These are phyloP conservation scores for Hygrophorus russula DNA, from an alignment of 768 basidiomycete species.

Conservation along the genomic window DNA sequence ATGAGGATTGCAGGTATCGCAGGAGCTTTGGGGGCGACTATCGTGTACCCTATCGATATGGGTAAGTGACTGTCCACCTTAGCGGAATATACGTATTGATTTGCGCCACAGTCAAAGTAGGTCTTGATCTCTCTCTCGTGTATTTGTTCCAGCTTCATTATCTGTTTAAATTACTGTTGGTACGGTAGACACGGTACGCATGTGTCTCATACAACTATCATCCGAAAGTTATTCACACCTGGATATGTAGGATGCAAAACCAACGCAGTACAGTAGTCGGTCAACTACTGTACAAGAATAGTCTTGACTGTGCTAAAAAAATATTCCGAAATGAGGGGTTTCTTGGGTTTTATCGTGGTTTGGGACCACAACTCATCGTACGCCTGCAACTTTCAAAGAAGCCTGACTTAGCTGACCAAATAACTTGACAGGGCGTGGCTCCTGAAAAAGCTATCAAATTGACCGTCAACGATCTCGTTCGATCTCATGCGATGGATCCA, in stretches of 20 bases:
- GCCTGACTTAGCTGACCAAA: neutral
- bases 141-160: neutral
- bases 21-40: conserved; percentile 92
- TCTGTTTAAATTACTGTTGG: conserved; percentile 1
- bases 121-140: conserved; percentile 11
- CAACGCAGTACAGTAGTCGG: conserved; percentile 95
- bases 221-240: neutral
- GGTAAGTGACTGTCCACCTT: conserved; percentile 31
- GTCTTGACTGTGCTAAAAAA: conserved; percentile 85
- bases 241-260: conserved; percentile 75
- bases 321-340: conserved; percentile 93
- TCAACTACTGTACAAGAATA: conserved; percentile 94
- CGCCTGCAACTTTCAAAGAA: conserved; percentile 9
- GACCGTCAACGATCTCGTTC: conserved; percentile 89
- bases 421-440: conserved; percentile 63
- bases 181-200: conserved; percentile 45
- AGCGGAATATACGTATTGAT: neutral
- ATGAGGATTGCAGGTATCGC: conserved; percentile 53
- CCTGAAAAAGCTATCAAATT: conserved; percentile 98
- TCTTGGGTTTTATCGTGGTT: conserved; percentile 91
- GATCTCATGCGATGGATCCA: conserved; percentile 77
- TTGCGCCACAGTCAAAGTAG: conserved; percentile 55
- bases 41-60: conserved; percentile 94
- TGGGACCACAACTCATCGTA: conserved; percentile 90
- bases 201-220: neutral